Base-by-base conservation (phyloP, 2,329 filamentous ascomycete genomes). In the Chrysosporium queenslandicum region DNA sequence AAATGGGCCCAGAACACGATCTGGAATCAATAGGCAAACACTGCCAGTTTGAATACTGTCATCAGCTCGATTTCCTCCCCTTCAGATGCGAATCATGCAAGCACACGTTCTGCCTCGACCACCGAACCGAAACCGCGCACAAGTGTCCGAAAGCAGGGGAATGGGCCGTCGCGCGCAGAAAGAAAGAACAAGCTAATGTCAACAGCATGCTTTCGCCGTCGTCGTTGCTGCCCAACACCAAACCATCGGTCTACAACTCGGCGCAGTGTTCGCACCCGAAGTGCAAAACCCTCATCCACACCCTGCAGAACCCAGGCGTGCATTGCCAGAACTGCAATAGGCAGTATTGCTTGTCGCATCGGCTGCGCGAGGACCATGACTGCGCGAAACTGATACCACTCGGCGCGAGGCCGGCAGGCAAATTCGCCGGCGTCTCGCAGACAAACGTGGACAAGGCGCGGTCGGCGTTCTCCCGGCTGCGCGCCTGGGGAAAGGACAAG, bases 21-120 rank as follows among this genome's bases (percentile, higher is more conserved):
- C 84, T 90, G 45, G 84, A 87, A 62, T 79, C 90, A 21, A 85
- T 97, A 61, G 92, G 92, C 69, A 81, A 81, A 56, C 90, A 96
- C 74, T 98, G 92, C 78, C 82, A 96, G 68, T 84, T 86, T 71
- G 76, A 85, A 58, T 94, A 88, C 76, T 98, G 92, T 76, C 85
- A 90, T 66, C 86, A 92, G 66, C 86, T 97, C 55, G 92, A 97
- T 46, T 97, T 98, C 69, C 81, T 98, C 3, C 92, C 92, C 3
- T 97, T 97, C 70, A 79, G 82, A 64, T 98, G 92, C 73, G 87
- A 94, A 66, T 92, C 86, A 60, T 98, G 92, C 72, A 79, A 73
- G 63, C 76, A 76, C 54, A 91, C 85, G 14, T 98, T 83, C 74
- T 98, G 94, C 68, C 85, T 94, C 59, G 91, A 97, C 66, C 92